Base-by-base conservation (phyloP, 2,329 filamentous ascomycete genomes). In the Massarina eburnea region DNA sequence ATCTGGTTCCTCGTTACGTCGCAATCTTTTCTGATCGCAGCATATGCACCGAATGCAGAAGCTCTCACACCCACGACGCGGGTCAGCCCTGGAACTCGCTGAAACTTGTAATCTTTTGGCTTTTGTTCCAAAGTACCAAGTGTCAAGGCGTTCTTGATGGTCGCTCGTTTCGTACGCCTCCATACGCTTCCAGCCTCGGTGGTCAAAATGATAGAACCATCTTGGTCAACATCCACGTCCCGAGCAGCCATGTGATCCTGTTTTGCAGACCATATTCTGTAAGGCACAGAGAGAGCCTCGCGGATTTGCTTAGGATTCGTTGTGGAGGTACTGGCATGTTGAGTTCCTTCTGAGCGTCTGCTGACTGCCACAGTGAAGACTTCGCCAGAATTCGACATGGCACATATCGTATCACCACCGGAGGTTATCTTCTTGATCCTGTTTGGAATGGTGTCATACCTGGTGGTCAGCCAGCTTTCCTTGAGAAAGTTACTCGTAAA, bases 131-230 rank as follows among this genome's bases (percentile, higher is more conserved):
- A 70, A 1, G 70, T 69, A 3, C 73, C 74, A 10, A 73, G 70
- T 1, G 76, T 73, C 24, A 62, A 76, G 0, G 81, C 77, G 54
- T 86, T 84, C 60, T 95, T 95, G 39, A 87, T 84, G 54, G 92
- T 95, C 20, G 81, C 79, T 49, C 94, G 82, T 62, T 89, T 90
- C 41, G 94, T 84, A 47, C 92, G 86, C 56, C 85, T 85, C 92
- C 92, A 99, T 0, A 96, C 92, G 38, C 89, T 92, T 2, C 94
- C 94, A 33, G 91, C 92, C 48, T 91, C 81, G 0, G 94, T 99
- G 54, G 90, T 92, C 51, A 99, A 84, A 44, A 99, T 95, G 54
- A 99, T 89, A 0, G 91, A 95, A 2, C 91, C 94, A 67, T 97
- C 88, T 65, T 96, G 91, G 29, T 91, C 90, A 3, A 97, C 86